Base-by-base conservation (phyloP, 139 green algal species). In the Chlamydomonas applanata region DNA sequence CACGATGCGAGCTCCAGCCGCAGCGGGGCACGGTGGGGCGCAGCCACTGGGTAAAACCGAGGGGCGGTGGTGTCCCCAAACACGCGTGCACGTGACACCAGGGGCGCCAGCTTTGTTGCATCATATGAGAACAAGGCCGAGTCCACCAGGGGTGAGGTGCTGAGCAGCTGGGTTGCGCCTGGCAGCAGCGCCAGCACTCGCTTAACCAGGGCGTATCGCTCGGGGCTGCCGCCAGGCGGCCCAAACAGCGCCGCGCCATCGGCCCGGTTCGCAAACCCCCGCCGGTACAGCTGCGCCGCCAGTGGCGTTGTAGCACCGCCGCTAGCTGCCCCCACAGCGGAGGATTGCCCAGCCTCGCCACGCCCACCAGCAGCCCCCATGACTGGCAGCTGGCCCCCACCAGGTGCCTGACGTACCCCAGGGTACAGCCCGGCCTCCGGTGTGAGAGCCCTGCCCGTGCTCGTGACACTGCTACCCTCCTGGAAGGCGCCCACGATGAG, bases 171-270 rank as follows among this genome's bases (percentile, higher is more conserved):
- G 59, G 20, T 40, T 35, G 20, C 59, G 3, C 59, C 59, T 22
- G 25, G 59, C 59, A 66, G 25, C n/a, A 66, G 59, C 25, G 25
- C 29, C 59, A 66, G 59, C 27, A 66, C 59, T 13, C 59, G 24
- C 59, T 66, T 66, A 14, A 66, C 59, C 59, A 66, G 59, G n/a
- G 29, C 11, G 11, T 35, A 19, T 4, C 25, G 11, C 25, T n/a
- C 59, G 4, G 59, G 4, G 36, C 29, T 25, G 32, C 33, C 24
- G 62, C 25, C 24, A n/a, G 32, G 40, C 11, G 33, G 2, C 32
- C 36, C 25, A 4, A 69, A 52, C 4, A 17, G 9, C 33, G 5
- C 25, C 32, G 40, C 62, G 9, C 62, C 25, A 7, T 30, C 33
- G 2, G 7, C 22, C 2, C 62, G 62, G 25, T 33, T 46, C 5